phyloP scores from a whole-genome alignment of 2,329 filamentous ascomycete genomes.

The Aspergillus unguis region DNA sequence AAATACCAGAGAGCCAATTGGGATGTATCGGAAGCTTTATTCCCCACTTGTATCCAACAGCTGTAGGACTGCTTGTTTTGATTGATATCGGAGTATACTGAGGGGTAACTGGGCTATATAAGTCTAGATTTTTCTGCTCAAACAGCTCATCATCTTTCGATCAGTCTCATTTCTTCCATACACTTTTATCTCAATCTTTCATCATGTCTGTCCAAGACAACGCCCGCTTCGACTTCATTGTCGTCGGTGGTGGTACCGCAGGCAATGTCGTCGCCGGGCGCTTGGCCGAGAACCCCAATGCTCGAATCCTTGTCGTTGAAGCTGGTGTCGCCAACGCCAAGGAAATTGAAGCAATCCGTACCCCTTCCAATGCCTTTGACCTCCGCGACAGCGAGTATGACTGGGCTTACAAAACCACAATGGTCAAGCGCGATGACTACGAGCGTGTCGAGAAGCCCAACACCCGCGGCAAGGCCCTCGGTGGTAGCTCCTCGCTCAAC shows the following conservation, averaged over 20 bases:
- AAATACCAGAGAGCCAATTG: too few relatives aligned
- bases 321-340: conserved; percentile 45
- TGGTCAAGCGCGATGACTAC: conserved; percentile 56
- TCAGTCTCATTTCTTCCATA: too few relatives aligned
- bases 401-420: conserved; percentile 61
- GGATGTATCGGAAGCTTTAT: too few relatives aligned
- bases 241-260: conserved; percentile 38
- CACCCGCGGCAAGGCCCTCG: conserved; percentile 58
- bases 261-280: conserved; percentile 47
- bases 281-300: conserved; percentile 50
- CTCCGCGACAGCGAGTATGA: conserved; percentile 58
- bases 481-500: conserved; percentile 58
- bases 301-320: conserved; percentile 39
- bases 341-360: conserved; percentile 53
- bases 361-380: conserved; percentile 55
- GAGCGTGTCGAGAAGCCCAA: conserved; percentile 62
- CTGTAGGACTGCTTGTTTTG: too few relatives aligned
- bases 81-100: too few relatives aligned
- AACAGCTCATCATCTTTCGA: too few relatives aligned
- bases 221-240: conserved; percentile 26
- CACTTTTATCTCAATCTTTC: too few relatives aligned
- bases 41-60: too few relatives aligned
- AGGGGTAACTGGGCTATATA: too few relatives aligned
- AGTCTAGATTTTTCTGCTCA: too few relatives aligned
- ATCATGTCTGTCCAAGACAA: not conserved